A percentile compares a stretch with the other conserved stretches of the same genome.
These are phyloP conservation scores for Fusarium chlamydosporum DNA, from an alignment of 2,329 filamentous ascomycete species.

Conservation along the genomic window DNA sequence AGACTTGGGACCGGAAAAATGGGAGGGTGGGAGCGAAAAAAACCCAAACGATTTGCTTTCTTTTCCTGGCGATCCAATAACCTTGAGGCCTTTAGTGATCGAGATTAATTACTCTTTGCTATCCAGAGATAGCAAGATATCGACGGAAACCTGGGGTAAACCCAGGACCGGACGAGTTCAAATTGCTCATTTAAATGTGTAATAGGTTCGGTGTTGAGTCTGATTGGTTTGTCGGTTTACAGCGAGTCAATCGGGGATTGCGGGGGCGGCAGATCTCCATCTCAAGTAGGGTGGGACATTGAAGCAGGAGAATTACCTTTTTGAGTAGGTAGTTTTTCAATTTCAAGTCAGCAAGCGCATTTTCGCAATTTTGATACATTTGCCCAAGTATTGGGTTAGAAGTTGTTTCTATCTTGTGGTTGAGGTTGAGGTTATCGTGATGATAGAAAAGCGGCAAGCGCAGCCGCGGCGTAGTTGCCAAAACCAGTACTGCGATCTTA, in stretches of 20 bases:
- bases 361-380: neutral
- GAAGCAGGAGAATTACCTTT: conserved; percentile 15
- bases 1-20: conserved; percentile 29
- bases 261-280: conserved; percentile 50
- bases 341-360: neutral
- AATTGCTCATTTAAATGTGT: conserved; percentile 49
- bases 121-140: conserved; percentile 46
- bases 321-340: conserved; percentile 8
- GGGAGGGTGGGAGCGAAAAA: conserved; percentile 28
- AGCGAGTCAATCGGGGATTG: conserved; percentile 40
- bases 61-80: conserved; percentile 44
- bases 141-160: conserved; percentile 49
- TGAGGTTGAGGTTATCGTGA: neutral
- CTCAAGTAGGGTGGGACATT: conserved; percentile 23
- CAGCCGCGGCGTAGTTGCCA: conserved; percentile 1
- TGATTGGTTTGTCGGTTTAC: conserved; percentile 31
- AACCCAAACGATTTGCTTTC: conserved; percentile 28
- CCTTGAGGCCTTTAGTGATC: conserved; percentile 46
- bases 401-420: neutral
- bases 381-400: neutral
- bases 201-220: conserved; percentile 21
- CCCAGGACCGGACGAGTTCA: conserved; percentile 32
- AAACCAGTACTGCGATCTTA: neutral
- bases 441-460: neutral
- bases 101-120: conserved; percentile 39